Percentiles rank a stretch among this genome's conserved stretches.
These are phyloP conservation scores for Fraxinus americana DNA, from an alignment of 257 asterid genomes.

Conservation along the genomic window DNA sequence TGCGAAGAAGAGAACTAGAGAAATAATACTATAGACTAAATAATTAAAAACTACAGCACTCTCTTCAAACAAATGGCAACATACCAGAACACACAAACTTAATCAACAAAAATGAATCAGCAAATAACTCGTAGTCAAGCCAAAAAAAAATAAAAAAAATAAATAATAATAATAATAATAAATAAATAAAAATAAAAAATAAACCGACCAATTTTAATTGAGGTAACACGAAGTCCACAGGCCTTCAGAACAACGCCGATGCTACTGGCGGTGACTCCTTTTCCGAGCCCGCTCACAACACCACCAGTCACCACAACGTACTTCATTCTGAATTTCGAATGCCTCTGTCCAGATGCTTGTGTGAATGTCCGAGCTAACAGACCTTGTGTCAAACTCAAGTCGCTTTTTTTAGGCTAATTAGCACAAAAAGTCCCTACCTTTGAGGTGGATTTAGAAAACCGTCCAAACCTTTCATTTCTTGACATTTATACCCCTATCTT, in stretches of 20 bases:
- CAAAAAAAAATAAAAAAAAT: neutral
- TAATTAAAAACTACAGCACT: neutral
- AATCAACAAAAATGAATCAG: neutral
- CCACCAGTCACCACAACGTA: constrained; percentile 95
- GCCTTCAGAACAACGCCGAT: constrained; percentile 95
- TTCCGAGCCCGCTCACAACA: constrained; percentile 98
- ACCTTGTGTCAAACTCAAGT: too few relatives aligned
- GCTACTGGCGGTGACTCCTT: constrained; percentile 99
- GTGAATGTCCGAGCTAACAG: constrained; percentile 34
- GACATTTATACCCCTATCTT: too few relatives aligned
- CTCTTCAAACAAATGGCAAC: neutral
- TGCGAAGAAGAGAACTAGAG: neutral
- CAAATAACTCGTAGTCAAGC: neutral
- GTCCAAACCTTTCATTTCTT: too few relatives aligned
- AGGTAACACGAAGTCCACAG: constrained; percentile 93
- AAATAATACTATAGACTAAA: neutral
- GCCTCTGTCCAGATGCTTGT: constrained; percentile 20
- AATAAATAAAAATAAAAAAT: too few relatives aligned
- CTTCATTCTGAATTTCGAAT: constrained; percentile 47
- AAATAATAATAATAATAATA: too few relatives aligned
- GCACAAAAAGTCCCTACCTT: too few relatives aligned
- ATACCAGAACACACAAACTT: neutral
- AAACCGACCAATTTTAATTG: constrained; percentile 84
- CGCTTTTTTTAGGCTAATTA: too few relatives aligned
- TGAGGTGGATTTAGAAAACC: too few relatives aligned